These are phyloP conservation scores for Salix caprea DNA, from an alignment of 345 rosid species.

Conservation along the genomic window DNA sequence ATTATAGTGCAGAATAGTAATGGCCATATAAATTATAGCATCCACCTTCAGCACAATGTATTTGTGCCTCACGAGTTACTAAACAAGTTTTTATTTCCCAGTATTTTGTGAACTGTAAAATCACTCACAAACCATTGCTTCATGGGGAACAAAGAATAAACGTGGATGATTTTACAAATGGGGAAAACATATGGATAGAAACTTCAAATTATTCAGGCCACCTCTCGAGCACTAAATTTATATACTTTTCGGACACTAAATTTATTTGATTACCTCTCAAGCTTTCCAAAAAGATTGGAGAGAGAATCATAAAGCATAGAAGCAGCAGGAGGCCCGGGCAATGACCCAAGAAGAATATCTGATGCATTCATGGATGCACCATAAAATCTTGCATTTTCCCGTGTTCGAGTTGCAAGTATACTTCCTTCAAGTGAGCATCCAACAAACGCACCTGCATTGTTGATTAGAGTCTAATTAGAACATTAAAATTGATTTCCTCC, in stretches of 20 bases:
- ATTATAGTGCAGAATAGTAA: neutral
- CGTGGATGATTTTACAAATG: too few species aligned
- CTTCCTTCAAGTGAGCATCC: constrained; percentile 94
- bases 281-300: constrained; percentile 55
- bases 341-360: constrained; percentile 73
- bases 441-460: constrained; percentile 69
- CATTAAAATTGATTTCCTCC: neutral
- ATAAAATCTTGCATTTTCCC: constrained; percentile 71
- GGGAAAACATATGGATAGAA: neutral
- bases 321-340: constrained; percentile 87
- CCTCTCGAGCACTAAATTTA: neutral
- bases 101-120: neutral
- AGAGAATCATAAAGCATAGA: constrained; percentile 75
- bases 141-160: neutral
- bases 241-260: too few species aligned
- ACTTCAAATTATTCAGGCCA: neutral
- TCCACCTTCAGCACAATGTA: neutral
- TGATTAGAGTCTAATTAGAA: neutral
- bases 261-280: constrained; percentile 33
- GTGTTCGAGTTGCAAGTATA: constrained; percentile 56
- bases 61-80: neutral
- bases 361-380: constrained; percentile 71
- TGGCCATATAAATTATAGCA: neutral
- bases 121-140: neutral
- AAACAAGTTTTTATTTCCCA: neutral